A percentile compares a stretch with the other conserved stretches of the same genome.
Evolutionary conservation across 1,139 yeast species (phyloP).

Genomic region (Yamadazyma pseudoaaseri): DNA sequence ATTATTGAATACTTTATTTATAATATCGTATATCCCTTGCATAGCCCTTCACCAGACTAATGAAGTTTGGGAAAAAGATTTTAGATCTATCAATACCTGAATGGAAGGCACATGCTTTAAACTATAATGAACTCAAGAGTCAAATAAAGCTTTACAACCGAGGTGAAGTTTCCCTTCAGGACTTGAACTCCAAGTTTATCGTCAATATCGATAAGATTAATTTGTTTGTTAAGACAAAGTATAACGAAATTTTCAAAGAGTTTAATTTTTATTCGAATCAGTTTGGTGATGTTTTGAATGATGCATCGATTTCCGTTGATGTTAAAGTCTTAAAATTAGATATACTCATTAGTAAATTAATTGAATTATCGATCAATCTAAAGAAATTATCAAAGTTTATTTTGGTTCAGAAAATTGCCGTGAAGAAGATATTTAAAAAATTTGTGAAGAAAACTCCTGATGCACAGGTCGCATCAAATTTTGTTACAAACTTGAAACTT

Average conservation of each 20-base stretch:
- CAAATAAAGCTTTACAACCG: conserved; percentile 36
- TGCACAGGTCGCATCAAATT: conserved; percentile 32
- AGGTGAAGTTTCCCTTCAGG: conserved; percentile 14
- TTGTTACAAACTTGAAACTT: conserved; percentile 37
- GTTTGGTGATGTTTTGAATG: conserved; percentile 13
- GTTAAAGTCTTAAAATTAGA: conserved; percentile 21
- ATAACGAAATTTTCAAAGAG: conserved; percentile 54
- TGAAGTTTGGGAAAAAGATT: conserved; percentile 87
- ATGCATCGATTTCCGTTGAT: conserved; percentile 5
- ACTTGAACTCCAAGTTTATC: conserved; percentile 31
- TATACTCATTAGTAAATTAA: conserved; percentile 32
- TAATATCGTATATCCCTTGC: no score
- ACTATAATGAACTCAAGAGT: conserved; percentile 72
- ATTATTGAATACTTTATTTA: no score
- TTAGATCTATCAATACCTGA: conserved; percentile 77
- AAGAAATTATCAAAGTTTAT: conserved; percentile 74
- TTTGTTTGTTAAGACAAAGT: conserved; percentile 63
- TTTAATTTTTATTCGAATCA: conserved; percentile 21
- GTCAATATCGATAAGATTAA: conserved; percentile 54
- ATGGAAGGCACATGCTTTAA: conserved; percentile 82
- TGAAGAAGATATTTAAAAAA: conserved; percentile 78
- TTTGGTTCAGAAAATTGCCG: conserved; percentile 77
- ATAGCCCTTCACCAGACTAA: no score
- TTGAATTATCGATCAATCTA: conserved; percentile 56
- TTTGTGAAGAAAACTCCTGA: conserved; percentile 59